Percentiles rank a stretch among this genome's conserved stretches.
Conservation (phyloP, 2,329 filamentous ascomycete genomes). For the Epichloe typhina region DNA sequence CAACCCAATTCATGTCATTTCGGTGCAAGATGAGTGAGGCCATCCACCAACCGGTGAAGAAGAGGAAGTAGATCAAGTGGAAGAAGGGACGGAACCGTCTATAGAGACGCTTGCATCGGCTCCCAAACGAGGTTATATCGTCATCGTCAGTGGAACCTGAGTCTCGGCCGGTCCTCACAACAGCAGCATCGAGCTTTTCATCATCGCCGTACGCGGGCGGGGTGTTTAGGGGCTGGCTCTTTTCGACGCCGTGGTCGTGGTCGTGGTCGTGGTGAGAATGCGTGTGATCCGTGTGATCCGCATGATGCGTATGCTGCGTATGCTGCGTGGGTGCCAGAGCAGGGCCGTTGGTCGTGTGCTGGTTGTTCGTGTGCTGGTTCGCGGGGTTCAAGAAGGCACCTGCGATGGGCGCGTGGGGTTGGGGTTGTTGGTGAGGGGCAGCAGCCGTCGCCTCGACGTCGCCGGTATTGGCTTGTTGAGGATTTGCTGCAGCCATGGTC, state of each 20-base stretch:
- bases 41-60: slow-evolving; percentile 58
- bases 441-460: background rate
- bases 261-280: slow-evolving; percentile 4
- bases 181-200: slow-evolving; percentile 23
- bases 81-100: slow-evolving; percentile 30
- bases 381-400: slow-evolving; percentile 21
- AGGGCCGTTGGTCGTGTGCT: too few relatives aligned
- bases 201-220: slow-evolving; percentile 27
- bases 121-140: slow-evolving; percentile 7
- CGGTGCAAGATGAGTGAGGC: slow-evolving; percentile 60
- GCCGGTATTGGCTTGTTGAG: background rate
- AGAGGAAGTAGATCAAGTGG: slow-evolving; percentile 31
- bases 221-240: slow-evolving; percentile 10
- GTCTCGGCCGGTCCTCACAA: slow-evolving; percentile 17
- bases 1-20: slow-evolving; percentile 63
- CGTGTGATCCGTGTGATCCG: too few relatives aligned
- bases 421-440: background rate
- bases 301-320: too few relatives aligned
- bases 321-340: too few relatives aligned
- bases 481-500: background rate
- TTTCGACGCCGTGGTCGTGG: slow-evolving; percentile 13
- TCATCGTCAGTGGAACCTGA: slow-evolving; percentile 11
- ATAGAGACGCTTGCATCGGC: slow-evolving; percentile 25
- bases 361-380: slow-evolving; percentile 12
- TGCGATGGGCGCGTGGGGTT: slow-evolving; percentile 2